Evolutionary conservation across 371 early-diverging fungal species (phyloP).

Genomic region (Mortierella sp.): DNA sequence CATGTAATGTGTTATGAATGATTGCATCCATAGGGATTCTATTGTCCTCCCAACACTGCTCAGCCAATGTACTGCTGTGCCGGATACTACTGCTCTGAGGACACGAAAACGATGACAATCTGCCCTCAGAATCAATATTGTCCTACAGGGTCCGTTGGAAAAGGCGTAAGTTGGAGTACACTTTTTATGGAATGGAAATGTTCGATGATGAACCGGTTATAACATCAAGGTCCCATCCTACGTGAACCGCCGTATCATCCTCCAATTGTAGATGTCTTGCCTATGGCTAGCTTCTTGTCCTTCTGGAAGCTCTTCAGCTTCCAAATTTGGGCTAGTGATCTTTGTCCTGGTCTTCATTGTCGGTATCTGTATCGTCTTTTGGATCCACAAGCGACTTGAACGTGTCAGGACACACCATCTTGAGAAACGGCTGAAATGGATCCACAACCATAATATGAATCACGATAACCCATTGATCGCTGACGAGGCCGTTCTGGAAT

Average conservation of each 20-base stretch:
- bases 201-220: no score
- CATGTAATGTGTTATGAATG: no score
- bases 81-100: constrained; percentile 61
- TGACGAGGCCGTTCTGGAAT: constrained; percentile 23
- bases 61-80: constrained; percentile 63
- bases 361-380: constrained; percentile 40
- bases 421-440: constrained; percentile 51
- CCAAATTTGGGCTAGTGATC: constrained; percentile 49
- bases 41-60: constrained; percentile 59
- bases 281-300: constrained; percentile 53
- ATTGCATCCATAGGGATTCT: constrained; percentile 50
- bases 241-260: no score
- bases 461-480: constrained; percentile 33
- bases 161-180: constrained; percentile 24
- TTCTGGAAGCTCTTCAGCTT: constrained; percentile 42
- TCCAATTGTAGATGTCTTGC: constrained; percentile 40
- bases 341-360: constrained; percentile 43
- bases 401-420: constrained; percentile 36
- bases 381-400: constrained; percentile 33
- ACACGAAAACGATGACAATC: constrained; percentile 38
- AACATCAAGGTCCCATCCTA: neutral
- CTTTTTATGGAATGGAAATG: neutral
- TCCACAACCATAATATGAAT: constrained; percentile 39
- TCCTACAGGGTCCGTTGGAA: constrained; percentile 42
- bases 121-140: constrained; percentile 59